Evolutionary conservation across 75 land plant genomes (phyloP).

Genomic region (Adiantum capillusveneris): DNA sequence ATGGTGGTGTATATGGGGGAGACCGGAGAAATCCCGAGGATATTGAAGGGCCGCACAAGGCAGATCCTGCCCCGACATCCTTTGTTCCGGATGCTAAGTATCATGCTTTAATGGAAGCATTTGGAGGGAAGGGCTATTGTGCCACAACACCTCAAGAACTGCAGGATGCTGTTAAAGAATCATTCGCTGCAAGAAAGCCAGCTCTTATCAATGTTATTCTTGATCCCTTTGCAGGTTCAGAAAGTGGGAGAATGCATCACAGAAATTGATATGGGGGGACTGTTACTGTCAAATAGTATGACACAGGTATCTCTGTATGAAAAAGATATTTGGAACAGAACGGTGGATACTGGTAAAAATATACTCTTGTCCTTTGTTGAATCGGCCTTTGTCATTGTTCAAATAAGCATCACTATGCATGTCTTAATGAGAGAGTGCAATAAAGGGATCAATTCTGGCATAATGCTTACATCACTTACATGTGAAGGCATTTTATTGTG

Average conservation of each 20-base stretch:
- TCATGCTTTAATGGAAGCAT: conserved; percentile 79
- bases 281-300: too few species aligned
- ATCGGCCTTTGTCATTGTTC: too few species aligned
- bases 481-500: too few species aligned
- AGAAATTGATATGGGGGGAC: conserved; percentile 84
- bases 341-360: too few species aligned
- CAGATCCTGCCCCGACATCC: conserved; percentile 96
- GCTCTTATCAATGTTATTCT: conserved; percentile 79
- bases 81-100: conserved; percentile 85
- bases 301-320: too few species aligned
- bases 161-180: conserved; percentile 59
- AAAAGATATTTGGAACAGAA: too few species aligned
- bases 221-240: conserved; percentile 95
- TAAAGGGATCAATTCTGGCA: too few species aligned
- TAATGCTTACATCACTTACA: too few species aligned
- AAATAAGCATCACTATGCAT: too few species aligned
- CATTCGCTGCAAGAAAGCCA: conserved; percentile 65
- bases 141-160: conserved; percentile 75
- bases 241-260: conserved; percentile 95
- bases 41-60: conserved; percentile 64
- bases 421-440: too few species aligned
- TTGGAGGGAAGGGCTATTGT: conserved; percentile 92
- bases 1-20: conserved; percentile 97
- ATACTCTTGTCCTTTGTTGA: too few species aligned
- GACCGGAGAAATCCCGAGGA: conserved; percentile 79